Percentiles rank a stretch among this genome's conserved stretches.
phyloP scores from a whole-genome alignment of 164 flowering plant genomes.

The Houttuynia cordata region DNA sequence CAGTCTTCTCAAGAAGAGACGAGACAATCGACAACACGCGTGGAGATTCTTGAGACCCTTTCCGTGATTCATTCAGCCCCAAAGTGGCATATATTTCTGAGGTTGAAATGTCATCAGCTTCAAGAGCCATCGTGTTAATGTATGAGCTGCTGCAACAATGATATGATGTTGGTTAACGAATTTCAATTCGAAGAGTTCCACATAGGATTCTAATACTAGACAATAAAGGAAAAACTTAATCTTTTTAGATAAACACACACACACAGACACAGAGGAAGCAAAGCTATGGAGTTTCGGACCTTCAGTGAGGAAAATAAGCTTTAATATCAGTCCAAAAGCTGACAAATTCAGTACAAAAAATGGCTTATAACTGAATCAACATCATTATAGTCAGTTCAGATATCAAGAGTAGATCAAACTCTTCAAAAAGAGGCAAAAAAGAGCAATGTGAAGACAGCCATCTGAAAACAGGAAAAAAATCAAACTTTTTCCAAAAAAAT shows the following conservation, averaged over 20 bases:
- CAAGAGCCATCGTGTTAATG: slow-evolving; percentile 37
- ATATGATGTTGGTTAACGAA: not conserved
- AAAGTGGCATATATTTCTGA: slow-evolving; percentile 30
- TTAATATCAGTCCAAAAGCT: not conserved
- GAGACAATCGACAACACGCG: slow-evolving; percentile 42
- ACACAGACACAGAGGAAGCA: not conserved
- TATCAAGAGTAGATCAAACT: not conserved
- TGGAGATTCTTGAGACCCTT: slow-evolving; percentile 35
- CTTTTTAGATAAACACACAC: not conserved
- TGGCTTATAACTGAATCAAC: not conserved
- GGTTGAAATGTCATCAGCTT: slow-evolving; percentile 15
- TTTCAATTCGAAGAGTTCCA: too few relatives aligned
- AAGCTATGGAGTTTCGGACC: not conserved
- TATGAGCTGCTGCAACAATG: slow-evolving; percentile 4
- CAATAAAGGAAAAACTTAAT: not conserved
- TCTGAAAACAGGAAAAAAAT: too few relatives aligned
- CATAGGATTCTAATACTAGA: too few relatives aligned
- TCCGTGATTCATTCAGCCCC: slow-evolving; percentile 38
- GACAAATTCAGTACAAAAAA: not conserved
- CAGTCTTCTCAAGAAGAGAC: slow-evolving; percentile 43
- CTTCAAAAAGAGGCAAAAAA: not conserved
- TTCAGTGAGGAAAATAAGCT: not conserved
- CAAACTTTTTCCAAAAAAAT: too few relatives aligned
- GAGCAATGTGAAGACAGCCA: not conserved
- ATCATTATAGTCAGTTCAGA: not conserved